Base-by-base conservation (phyloP, 2,329 filamentous ascomycete species). In the Cercospora janseana region DNA sequence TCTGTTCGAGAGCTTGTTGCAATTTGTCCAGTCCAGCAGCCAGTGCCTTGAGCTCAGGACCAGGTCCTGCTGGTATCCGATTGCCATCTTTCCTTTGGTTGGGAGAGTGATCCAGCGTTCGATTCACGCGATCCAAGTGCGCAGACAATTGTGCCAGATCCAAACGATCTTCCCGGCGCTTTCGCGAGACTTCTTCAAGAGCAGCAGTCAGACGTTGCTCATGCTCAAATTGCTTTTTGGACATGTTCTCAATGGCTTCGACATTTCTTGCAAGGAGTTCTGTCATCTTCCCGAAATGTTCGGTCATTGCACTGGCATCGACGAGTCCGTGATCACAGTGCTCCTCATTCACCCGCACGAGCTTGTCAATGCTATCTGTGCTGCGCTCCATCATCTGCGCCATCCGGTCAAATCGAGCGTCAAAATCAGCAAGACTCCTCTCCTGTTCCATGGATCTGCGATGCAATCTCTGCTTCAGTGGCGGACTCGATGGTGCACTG, bases 71-170 rank as follows among this genome's bases (percentile, higher is more conserved):
- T 7, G 20, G 6, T 1, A 20, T 16, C 1, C 51, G 43, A 6
- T 52, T 49, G 24, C 48, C 57, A 13, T 59, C 59, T 23, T 53
- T 50, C 6, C 53, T 47, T 4, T 59, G 55, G 4, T 23, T 52
- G 12, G 48, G 20, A 15, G 44, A 51, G 27, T 53, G 44, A 32
- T 62, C 62, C 56, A 64, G 54, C 21, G 62, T 53, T 8, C 48
- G 27, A 31, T 65, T 61, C 20, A 65, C 60, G 12, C 63, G 60
- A 44, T 63, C 61, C 8, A 65, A 53, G 46, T 64, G 61, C 13
- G 57, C 50, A 23, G 56, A 56, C 6, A 64, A 48, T 32, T 60
- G 60, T 7, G 51, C 49, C 57, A 65, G 49, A 29, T 63, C 57
- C 4, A 58, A 46, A 6, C 52, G 46, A 15, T 62, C 54, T 8